Base-by-base conservation (phyloP, 2,329 filamentous ascomycete genomes). In the Aureobasidium sp. region DNA sequence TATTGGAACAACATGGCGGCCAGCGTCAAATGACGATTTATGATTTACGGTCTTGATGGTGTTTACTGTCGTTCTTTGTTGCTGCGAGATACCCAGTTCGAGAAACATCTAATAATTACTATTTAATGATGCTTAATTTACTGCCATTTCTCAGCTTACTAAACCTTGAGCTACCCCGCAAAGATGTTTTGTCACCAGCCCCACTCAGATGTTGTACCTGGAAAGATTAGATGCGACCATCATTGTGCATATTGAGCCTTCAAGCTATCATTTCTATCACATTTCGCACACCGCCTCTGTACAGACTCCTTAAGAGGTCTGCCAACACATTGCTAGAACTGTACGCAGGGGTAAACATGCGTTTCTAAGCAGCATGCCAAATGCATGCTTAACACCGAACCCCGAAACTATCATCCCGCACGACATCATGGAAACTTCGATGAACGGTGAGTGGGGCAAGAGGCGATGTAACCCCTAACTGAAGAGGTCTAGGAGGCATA, bases 1-100 rank as follows among this genome's bases (percentile, higher is more conserved):
- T 62, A 61, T n/a, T 64, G 62, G 62, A 51, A 60, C 36, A 60
- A 60, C 46, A 60, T 60, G 44, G 46, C 57, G 44, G 36, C 57
- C 26, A 58, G 34, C 13, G 55, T 29, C 32, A 58, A 48, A 12
- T 58, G 32, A 58, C n/a, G 53, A 57, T 57, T 57, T 27, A 57
- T 12, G 53, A 57, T 13, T 23, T 36, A 57, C 29, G 53, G 23
- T 57, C 20, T 29, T 17, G 42, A 26, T 20, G n/a, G 20, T 37
- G 37, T n/a, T 15, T 39, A 32, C 29, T 32, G 29, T 32, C 29
- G 5, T 58, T 3, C 32, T 48, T 48, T 39, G 6, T 57, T 46
- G 15, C 12, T 48, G 41, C 55, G 15, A 37, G 55, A 58, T 48
- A 58, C 55, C 55, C 55, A 36, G n/a, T 26, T 46, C 27, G 23